These are phyloP conservation scores for Diutina neorugosa DNA, from an alignment of 1,139 yeast species.

Conservation along the genomic window DNA sequence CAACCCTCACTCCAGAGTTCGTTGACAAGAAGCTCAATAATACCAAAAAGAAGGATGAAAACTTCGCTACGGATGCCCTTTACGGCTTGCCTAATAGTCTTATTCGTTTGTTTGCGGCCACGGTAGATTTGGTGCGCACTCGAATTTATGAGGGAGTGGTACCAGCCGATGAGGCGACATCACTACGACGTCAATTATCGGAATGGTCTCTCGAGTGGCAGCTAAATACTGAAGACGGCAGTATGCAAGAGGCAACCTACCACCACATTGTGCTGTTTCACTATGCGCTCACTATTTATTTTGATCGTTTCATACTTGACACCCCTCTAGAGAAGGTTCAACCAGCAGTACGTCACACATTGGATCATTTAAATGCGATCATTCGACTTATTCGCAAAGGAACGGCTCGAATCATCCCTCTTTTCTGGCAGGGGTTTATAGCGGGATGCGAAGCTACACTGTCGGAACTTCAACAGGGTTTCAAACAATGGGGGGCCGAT, in stretches of 20 bases:
- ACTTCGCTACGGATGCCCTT: slow-evolving; percentile 67
- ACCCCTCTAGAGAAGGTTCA: slow-evolving; percentile 42
- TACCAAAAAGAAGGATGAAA: slow-evolving; percentile 36
- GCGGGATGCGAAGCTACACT: slow-evolving; percentile 78
- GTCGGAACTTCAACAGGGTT: slow-evolving; percentile 46
- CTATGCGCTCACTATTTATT: slow-evolving; percentile 65
- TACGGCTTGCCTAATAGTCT: slow-evolving; percentile 81
- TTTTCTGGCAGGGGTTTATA: slow-evolving; percentile 83
- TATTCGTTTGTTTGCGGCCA: slow-evolving; percentile 57
- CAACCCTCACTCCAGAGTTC: slow-evolving; percentile 23
- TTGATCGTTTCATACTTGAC: slow-evolving; percentile 51
- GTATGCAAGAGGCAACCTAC: slow-evolving; percentile 60
- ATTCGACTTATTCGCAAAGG: slow-evolving; percentile 43
- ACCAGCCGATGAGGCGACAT: slow-evolving; percentile 7
- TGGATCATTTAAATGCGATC: slow-evolving; percentile 54
- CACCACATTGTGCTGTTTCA: slow-evolving; percentile 78
- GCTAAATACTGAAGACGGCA: slow-evolving; percentile 18
- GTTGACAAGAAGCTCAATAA: slow-evolving; percentile 32
- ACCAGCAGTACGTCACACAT: slow-evolving; percentile 46
- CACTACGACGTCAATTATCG: slow-evolving; percentile 31
- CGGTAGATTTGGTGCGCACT: slow-evolving; percentile 52
- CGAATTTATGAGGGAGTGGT: slow-evolving; percentile 38
- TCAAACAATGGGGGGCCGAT: slow-evolving; percentile 71
- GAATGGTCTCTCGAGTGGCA: slow-evolving; percentile 64
- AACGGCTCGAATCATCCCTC: slow-evolving; percentile 54